Evolutionary conservation across 2,329 filamentous ascomycete genomes (phyloP), one percentile per base, ranked within the genome.

Genomic region (Fusarium burgessii): DNA sequence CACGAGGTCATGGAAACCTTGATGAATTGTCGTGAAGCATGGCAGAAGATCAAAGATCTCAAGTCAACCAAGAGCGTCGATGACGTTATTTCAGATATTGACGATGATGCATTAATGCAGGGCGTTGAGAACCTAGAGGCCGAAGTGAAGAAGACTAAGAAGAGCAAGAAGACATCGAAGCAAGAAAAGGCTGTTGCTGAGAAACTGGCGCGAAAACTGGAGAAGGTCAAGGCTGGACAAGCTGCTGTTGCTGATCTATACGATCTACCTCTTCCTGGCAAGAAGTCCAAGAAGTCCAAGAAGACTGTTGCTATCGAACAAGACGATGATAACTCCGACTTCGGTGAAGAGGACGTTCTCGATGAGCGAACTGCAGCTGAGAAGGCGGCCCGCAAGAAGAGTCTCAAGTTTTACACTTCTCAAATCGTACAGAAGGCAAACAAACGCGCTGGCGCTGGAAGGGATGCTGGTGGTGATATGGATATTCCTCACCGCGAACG

Each of bases 361-460:
- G 93, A 94, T 58, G 90, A 91, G 14, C 88, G 90, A 67, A 90
- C 95, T 66, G 92, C 93, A 2, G 93, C 92, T 43, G 93, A 97
- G 77, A 99, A 99, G 82, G 93, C 91, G 0, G 89, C 90, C 65
- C 93, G 93, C 81, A 97, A 96, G 86, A 97, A 97, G 86, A 94
- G 90, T 71, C 88, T 99, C 62, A 92, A 94, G 69, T 99, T 99
- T 86, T 99, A 99, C 87, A 98, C 97, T 5, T 97, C 95, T 6
- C 96, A 99, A 80, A 96, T 99, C 72, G 92, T 93, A 32, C 95
- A 98, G 80, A 98, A 98, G 82, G 90, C 93, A 61, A 97, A 94
- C 83, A 95, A 93, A 79, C 93, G 93, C 59, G 89, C 90, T 9
- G 89, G 86, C 35, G 92, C 91, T 41, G 91, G 92, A 43, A 89